Evolutionary conservation across 768 basidiomycete species (phyloP).

Genomic region (Lanmaoa rubissima): DNA sequence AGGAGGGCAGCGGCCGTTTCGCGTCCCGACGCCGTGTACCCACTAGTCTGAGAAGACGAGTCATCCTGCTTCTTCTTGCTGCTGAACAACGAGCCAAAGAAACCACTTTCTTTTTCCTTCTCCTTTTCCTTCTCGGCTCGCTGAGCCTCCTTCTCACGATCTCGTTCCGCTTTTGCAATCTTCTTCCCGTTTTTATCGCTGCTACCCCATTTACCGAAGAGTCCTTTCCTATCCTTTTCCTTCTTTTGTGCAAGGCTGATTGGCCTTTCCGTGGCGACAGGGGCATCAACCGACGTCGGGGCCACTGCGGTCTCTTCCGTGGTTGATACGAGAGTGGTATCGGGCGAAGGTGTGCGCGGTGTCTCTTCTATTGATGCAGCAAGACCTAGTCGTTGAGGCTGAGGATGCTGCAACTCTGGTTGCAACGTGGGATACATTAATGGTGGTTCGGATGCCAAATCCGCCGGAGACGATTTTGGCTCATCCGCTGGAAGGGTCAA

Average conservation of each 20-base stretch:
- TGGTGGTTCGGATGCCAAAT: slow-evolving; percentile 25
- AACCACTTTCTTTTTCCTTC: slow-evolving; percentile 67
- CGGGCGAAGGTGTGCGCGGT: slow-evolving; percentile 65
- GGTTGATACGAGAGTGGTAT: slow-evolving; percentile 28
- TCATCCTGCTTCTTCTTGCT: slow-evolving; percentile 87
- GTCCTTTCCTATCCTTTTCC: slow-evolving; percentile 73
- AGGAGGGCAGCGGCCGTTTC: slow-evolving; percentile 87
- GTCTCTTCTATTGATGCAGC: slow-evolving; percentile 32
- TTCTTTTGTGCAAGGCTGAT: slow-evolving; percentile 43
- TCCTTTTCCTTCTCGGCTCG: slow-evolving; percentile 56
- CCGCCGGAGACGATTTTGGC: not conserved
- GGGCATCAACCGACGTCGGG: slow-evolving; percentile 25
- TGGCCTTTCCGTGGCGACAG: slow-evolving; percentile 17
- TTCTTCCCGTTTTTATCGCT: slow-evolving; percentile 62
- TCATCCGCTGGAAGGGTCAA: slow-evolving; percentile 24
- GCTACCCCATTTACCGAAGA: slow-evolving; percentile 63
- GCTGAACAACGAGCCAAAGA: slow-evolving; percentile 91
- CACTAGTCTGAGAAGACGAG: slow-evolving; percentile 36
- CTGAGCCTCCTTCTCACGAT: slow-evolving; percentile 47
- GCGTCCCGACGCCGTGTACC: slow-evolving; percentile 56
- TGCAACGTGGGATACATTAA: slow-evolving; percentile 36
- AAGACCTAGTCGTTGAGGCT: slow-evolving; percentile 52
- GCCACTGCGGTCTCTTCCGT: slow-evolving; percentile 28
- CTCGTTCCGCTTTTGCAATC: slow-evolving; percentile 40
- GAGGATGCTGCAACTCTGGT: slow-evolving; percentile 59